Evolutionary conservation across 2,329 filamentous ascomycete genomes (phyloP).

Genomic region (Dryadomyces quercivorus): DNA sequence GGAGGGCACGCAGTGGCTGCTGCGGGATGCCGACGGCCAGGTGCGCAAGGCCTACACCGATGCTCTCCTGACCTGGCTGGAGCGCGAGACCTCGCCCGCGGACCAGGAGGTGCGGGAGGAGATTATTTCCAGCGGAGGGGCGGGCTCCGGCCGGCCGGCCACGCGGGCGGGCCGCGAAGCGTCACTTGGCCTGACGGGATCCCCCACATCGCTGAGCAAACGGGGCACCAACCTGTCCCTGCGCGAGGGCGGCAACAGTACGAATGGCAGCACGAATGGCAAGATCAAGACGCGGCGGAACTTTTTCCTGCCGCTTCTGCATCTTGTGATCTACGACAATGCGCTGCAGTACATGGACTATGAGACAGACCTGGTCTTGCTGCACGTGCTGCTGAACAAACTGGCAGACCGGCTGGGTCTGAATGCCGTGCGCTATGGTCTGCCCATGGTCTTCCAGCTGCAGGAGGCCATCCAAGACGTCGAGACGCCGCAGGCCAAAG

Average conservation of each 20-base stretch:
- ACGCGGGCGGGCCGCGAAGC: slow-evolving; percentile 28
- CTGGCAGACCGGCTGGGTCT: slow-evolving; percentile 69
- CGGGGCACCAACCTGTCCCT: slow-evolving; percentile 55
- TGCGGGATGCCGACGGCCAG: slow-evolving; percentile 64
- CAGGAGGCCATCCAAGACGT: slow-evolving; percentile 70
- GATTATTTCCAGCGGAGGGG: slow-evolving; percentile 12
- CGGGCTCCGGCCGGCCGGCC: slow-evolving; percentile 22
- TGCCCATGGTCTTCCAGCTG: slow-evolving; percentile 81
- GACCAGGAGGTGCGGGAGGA: slow-evolving; percentile 54
- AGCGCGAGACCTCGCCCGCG: slow-evolving; percentile 58
- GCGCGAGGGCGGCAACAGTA: slow-evolving; percentile 29
- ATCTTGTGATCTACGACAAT: slow-evolving; percentile 82
- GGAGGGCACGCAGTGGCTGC: slow-evolving; percentile 93
- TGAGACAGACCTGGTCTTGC: slow-evolving; percentile 61
- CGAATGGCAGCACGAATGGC: slow-evolving; percentile 14
- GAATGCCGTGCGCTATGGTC: slow-evolving; percentile 63
- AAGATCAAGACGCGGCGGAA: slow-evolving; percentile 35
- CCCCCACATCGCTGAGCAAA: slow-evolving; percentile 28
- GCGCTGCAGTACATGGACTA: slow-evolving; percentile 60
- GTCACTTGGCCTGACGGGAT: slow-evolving; percentile 11
- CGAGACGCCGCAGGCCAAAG: slow-evolving; percentile 55
- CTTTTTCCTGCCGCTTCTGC: slow-evolving; percentile 71
- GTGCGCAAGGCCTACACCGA: slow-evolving; percentile 81
- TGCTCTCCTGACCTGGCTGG: slow-evolving; percentile 72
- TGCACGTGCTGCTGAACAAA: slow-evolving; percentile 65